These are phyloP conservation scores for Globisporangium spinosum DNA, from an alignment of 352 stramenopile species.

Conservation along the genomic window DNA sequence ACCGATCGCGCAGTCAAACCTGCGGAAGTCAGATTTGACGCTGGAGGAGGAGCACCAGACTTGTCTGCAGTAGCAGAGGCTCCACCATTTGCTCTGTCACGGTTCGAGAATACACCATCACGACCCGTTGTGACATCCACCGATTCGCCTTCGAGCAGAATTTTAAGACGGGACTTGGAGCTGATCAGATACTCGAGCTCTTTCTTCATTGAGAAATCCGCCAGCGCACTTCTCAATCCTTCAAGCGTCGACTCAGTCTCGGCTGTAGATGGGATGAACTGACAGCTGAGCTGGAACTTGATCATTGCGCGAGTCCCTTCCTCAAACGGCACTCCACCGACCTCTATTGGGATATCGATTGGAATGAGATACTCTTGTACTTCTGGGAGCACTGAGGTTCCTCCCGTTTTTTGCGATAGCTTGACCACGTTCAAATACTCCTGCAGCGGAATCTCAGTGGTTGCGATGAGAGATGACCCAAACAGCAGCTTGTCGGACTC, in stretches of 20 bases:
- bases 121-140: slow-evolving; percentile 66
- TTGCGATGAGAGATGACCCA: slow-evolving; percentile 59
- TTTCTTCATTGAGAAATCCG: slow-evolving; percentile 42
- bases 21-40: slow-evolving; percentile 16
- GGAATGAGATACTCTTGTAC: slow-evolving; percentile 52
- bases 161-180: slow-evolving; percentile 65
- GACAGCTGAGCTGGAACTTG: slow-evolving; percentile 50
- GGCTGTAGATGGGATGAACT: slow-evolving; percentile 23
- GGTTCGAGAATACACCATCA: slow-evolving; percentile 19
- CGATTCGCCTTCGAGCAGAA: slow-evolving; percentile 61
- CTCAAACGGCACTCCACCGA: slow-evolving; percentile 3
- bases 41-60: slow-evolving; percentile 1
- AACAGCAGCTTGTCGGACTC: slow-evolving; percentile 72
- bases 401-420: slow-evolving; percentile 9
- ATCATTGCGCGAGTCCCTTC: slow-evolving; percentile 25
- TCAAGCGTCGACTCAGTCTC: slow-evolving; percentile 5
- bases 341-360: slow-evolving; percentile 24
- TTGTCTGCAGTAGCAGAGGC: slow-evolving; percentile 1
- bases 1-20: slow-evolving; percentile 29
- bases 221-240: slow-evolving; percentile 22
- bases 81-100: slow-evolving; percentile 2
- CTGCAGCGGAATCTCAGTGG: slow-evolving; percentile 40
- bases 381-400: slow-evolving; percentile 15
- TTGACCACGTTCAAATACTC: slow-evolving; percentile 44
- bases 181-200: slow-evolving; percentile 56